Conservation (phyloP, 768 basidiomycete species). For the Sutorius australiensis region DNA sequence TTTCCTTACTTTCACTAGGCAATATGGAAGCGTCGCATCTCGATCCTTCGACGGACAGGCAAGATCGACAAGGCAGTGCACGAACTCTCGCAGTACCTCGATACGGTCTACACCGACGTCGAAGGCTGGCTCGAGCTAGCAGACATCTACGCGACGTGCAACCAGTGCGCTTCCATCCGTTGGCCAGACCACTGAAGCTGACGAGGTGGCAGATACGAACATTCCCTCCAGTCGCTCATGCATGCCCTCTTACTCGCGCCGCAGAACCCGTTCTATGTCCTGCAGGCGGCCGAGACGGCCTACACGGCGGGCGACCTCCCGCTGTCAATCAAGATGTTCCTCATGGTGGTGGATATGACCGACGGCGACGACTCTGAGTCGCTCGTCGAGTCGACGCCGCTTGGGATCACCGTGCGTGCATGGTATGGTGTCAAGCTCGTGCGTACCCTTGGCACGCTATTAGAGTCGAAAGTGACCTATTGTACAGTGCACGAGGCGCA, state of each 20-base stretch:
- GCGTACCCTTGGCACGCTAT: slow-evolving; percentile 22
- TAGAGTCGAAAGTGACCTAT: slow-evolving; percentile 3
- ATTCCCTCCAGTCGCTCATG: slow-evolving; percentile 69
- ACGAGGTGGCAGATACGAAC: slow-evolving; percentile 53
- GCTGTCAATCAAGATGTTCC: slow-evolving; percentile 74
- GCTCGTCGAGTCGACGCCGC: slow-evolving; percentile 47
- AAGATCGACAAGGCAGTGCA: slow-evolving; percentile 63
- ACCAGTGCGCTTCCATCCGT: slow-evolving; percentile 51
- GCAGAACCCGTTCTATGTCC: slow-evolving; percentile 79
- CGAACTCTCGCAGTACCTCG: slow-evolving; percentile 69
- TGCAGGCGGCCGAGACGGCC: slow-evolving; percentile 87
- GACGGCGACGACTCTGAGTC: slow-evolving; percentile 51
- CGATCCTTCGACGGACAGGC: slow-evolving; percentile 61
- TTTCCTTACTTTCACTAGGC: slow-evolving; percentile 34
- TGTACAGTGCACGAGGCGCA: slow-evolving; percentile 55
- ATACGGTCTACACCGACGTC: slow-evolving; percentile 84
- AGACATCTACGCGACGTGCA: slow-evolving; percentile 69
- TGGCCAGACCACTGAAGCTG: background rate
- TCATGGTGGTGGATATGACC: slow-evolving; percentile 76
- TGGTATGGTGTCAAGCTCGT: slow-evolving; percentile 87
- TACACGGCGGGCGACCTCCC: slow-evolving; percentile 75
- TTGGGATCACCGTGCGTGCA: slow-evolving; percentile 59
- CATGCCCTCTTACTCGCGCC: slow-evolving; percentile 81
- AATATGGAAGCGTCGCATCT: slow-evolving; percentile 78
- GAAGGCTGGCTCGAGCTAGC: slow-evolving; percentile 89